Evolutionary conservation across 306 rosid genomes (phyloP), one percentile per base, ranked within the genome.

Genomic region (Vigna unguiculata): DNA sequence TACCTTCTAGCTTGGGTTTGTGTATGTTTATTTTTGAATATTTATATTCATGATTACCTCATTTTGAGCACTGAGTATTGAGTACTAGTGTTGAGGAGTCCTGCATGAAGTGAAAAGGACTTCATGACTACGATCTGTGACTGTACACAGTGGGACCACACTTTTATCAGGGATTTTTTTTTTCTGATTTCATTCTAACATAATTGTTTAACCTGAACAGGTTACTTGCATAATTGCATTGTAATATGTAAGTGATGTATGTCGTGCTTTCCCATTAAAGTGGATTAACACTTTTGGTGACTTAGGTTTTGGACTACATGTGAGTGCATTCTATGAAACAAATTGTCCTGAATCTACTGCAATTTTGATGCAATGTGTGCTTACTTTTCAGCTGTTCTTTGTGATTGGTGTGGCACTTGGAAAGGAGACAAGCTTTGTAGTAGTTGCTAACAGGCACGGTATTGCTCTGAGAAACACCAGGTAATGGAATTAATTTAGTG

Each of bases 321-420:
- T n/a, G 13, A 6, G n/a, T 57, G 41, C 19, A 64, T 66, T 66
- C 11, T 78, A 25, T 73, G 17, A 15, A 34, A 41, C 46, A 41
- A 22, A 41, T 69, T 46, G 2, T 22, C 41, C 24, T 28, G 48
- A 62, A 41, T 68, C 64, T 52, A 25, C 71, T 22, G 14, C 24
- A 60, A 22, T 63, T 13, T 16, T 79, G 64, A 84, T 41, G 10
- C 41, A 71, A 19, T 71, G 11, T 83, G 48, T 75, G 74, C 67
- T 80, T 84, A 69, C 66, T 85, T 68, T 34, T 28, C 69, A 92
- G 98, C 83, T 81, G 71, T 86, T 41, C 89, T 83, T 53, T 94
- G 96, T 82, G 79, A 83, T 81, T 94, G 95, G 97, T 94, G 98
- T 72, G 96, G 90, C 53, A 87, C 92, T 17, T 92, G 95, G 97